A percentile compares a stretch with the other conserved stretches of the same genome.
Conservation (phyloP, 306 rosid genomes). For the Macrotyloma uniflorum region DNA sequence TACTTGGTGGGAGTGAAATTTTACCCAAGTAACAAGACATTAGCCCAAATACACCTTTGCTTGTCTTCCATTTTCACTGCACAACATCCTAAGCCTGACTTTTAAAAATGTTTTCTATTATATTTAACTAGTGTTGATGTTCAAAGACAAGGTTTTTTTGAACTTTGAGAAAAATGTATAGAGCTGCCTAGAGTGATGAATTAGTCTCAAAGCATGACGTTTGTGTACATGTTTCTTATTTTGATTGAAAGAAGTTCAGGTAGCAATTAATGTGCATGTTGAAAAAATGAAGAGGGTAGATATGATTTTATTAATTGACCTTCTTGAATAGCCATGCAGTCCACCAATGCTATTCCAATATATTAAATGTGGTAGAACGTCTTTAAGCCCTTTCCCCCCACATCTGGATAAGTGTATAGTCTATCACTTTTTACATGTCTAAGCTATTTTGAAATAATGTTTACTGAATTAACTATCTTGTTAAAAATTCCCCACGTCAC, state of each 20-base stretch:
- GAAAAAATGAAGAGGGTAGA: neutral
- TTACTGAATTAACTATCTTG: neutral
- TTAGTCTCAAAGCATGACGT: neutral
- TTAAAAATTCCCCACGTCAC: neutral
- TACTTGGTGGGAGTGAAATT: slow-evolving; percentile 7
- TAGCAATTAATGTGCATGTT: neutral
- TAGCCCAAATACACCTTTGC: neutral
- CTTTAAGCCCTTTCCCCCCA: slow-evolving; percentile 21
- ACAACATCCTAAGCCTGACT: neutral
- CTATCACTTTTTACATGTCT: neutral
- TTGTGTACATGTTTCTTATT: slow-evolving; percentile 23
- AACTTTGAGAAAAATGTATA: neutral
- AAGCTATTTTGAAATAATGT: slow-evolving; percentile 5
- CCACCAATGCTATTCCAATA: slow-evolving; percentile 30
- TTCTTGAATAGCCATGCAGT: slow-evolving; percentile 24
- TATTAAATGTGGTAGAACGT: neutral
- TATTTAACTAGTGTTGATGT: slow-evolving; percentile 30
- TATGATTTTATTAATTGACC: slow-evolving; percentile 19
- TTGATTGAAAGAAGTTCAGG: neutral
- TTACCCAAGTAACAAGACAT: neutral
- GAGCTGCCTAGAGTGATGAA: slow-evolving; percentile 5
- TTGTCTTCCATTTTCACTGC: slow-evolving; percentile 4
- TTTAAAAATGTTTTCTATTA: neutral
- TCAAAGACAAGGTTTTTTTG: neutral
- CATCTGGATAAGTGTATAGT: slow-evolving; percentile 7